phyloP scores from a whole-genome alignment of 176 grass and related monocot species.

The Ensete glaucum region DNA sequence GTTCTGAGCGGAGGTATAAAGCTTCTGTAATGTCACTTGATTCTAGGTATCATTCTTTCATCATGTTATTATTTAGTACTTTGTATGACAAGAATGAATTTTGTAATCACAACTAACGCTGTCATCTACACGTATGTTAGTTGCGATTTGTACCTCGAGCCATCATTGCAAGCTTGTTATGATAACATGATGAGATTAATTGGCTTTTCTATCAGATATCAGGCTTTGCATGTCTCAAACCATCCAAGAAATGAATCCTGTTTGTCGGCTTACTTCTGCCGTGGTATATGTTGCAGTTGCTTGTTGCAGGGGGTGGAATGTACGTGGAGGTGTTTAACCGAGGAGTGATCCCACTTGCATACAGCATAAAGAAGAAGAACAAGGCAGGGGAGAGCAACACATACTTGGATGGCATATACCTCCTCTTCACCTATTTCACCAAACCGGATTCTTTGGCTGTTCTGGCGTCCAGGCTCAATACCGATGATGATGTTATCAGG shows the following conservation, averaged over 20 bases:
- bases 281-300: conserved; percentile 39
- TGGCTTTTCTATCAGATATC: neutral
- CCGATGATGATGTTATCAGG: conserved; percentile 71
- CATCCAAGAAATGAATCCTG: neutral
- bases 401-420: conserved; percentile 83
- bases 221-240: neutral
- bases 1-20: too few species aligned
- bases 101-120: too few species aligned
- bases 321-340: conserved; percentile 85
- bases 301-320: conserved; percentile 81
- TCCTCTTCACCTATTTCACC: conserved; percentile 84
- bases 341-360: conserved; percentile 70
- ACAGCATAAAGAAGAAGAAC: conserved; percentile 77
- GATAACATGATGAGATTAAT: neutral
- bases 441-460: conserved; percentile 61
- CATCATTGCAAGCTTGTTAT: conserved; percentile 2
- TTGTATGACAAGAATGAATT: too few species aligned
- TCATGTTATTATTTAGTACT: neutral
- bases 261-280: neutral
- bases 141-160: too few species aligned
- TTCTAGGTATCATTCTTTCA: neutral
- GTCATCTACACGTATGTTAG: too few species aligned
- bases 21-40: neutral
- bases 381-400: conserved; percentile 57
- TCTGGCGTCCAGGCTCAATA: conserved; percentile 44